phyloP scores from a whole-genome alignment of 2,329 filamentous ascomycete species.

The Coleophoma eucalyptorum region DNA sequence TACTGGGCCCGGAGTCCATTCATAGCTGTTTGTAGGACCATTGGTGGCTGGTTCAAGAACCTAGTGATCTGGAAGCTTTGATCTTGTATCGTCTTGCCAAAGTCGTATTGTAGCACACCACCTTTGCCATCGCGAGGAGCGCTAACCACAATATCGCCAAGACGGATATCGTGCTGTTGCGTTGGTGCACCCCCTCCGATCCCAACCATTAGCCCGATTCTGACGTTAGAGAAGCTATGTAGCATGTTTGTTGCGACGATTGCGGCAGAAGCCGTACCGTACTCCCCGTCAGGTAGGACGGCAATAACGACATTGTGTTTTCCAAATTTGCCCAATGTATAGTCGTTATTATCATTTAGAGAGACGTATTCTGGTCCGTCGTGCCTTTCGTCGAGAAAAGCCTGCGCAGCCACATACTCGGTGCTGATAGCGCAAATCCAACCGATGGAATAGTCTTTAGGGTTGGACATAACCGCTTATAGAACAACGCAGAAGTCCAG shows the following conservation, averaged over 20 bases:
- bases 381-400: slow-evolving; percentile 5
- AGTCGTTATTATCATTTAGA: slow-evolving; percentile 16
- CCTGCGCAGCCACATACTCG: slow-evolving; percentile 18
- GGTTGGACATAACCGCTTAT: not conserved
- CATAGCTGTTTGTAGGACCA: slow-evolving; percentile 16
- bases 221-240: slow-evolving; percentile 13
- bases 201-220: slow-evolving; percentile 17
- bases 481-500: no score
- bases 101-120: slow-evolving; percentile 13
- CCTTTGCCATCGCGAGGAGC: slow-evolving; percentile 11
- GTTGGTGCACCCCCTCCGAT: slow-evolving; percentile 19
- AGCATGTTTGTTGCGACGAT: slow-evolving; percentile 11
- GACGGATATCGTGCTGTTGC: slow-evolving; percentile 19
- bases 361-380: slow-evolving; percentile 13
- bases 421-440: slow-evolving; percentile 27
- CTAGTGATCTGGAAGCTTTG: slow-evolving; percentile 15
- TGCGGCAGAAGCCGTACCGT: slow-evolving; percentile 16
- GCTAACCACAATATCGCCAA: slow-evolving; percentile 27
- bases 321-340: slow-evolving; percentile 25
- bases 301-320: slow-evolving; percentile 30
- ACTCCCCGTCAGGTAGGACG: slow-evolving; percentile 16
- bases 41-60: slow-evolving; percentile 15
- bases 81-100: slow-evolving; percentile 13
- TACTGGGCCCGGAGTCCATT: slow-evolving; percentile 17
- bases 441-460: slow-evolving; percentile 24